phyloP scores from a whole-genome alignment of 108 stramenopile genomes.

The Phaeodactylum tricornutum region DNA sequence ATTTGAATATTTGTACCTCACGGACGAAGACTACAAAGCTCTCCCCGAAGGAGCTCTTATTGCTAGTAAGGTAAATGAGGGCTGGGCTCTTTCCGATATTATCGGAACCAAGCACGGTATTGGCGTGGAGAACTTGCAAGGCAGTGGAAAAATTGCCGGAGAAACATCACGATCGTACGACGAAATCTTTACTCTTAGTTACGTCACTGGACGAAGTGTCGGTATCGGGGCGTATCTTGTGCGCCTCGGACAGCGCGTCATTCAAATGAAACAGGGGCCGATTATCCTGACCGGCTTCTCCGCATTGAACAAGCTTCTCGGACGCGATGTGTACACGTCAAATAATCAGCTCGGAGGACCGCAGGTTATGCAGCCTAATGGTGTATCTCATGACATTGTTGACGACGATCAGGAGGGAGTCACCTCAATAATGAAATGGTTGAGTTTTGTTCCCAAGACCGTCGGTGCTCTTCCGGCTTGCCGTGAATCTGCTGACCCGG shows the following conservation, averaged over 20 bases:
- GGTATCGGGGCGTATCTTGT: constrained; percentile 94
- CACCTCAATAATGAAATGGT: constrained; percentile 83
- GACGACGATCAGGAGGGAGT: constrained; percentile 91
- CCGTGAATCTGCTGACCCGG: constrained; percentile 76
- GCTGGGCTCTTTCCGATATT: constrained; percentile 87
- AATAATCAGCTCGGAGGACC: constrained; percentile 98
- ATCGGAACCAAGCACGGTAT: constrained; percentile 93
- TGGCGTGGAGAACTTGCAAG: constrained; percentile 96
- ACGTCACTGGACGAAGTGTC: constrained; percentile 93
- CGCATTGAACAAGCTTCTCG: constrained; percentile 96
- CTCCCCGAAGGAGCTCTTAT: constrained; percentile 83
- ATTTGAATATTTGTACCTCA: constrained; percentile 95
- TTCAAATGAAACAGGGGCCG: constrained; percentile 87
- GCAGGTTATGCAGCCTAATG: constrained; percentile 97
- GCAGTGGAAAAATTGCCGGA: constrained; percentile 98
- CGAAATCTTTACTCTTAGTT: constrained; percentile 94
- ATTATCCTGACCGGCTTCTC: constrained; percentile 93
- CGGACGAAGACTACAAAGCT: constrained; percentile 81
- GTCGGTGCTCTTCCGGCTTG: constrained; percentile 59
- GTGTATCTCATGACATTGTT: constrained; percentile 88
- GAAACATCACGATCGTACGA: constrained; percentile 94
- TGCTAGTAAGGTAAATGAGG: constrained; percentile 76
- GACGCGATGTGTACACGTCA: constrained; percentile 93
- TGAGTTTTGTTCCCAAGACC: constrained; percentile 91
- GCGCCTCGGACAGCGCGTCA: constrained; percentile 88